Base-by-base conservation (phyloP, 2,329 filamentous ascomycete genomes). In the Tolypocladium album region DNA sequence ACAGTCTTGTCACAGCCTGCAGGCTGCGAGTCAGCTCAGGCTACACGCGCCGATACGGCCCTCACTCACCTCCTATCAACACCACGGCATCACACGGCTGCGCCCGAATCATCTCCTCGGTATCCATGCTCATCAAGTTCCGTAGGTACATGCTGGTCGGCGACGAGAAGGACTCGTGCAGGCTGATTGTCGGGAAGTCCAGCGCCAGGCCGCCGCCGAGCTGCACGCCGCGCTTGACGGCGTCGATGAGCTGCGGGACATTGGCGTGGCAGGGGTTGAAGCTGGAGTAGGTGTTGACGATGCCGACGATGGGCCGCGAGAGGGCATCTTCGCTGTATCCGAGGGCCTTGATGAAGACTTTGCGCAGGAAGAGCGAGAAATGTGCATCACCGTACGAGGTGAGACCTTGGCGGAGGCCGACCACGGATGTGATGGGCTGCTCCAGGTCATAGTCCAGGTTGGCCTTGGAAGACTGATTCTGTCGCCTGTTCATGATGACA, bases 101-200 rank as follows among this genome's bases (percentile, higher is more conserved):
- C 0, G 87, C 87, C 52, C 77, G 76, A 58, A 90, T 85, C 88
- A 90, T 90, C 74, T 90, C 88, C 70, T 90, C 88, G 0, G 88
- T 90, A 67, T 90, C 88, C 85, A 90, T 89, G 64, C 84, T 87
- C 88, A 91, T 90, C 60, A 90, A 67, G 64, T 90, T 90, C 39
- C 88, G 73, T 56, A 90, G 68, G 59, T 85, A 90, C 88, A 91
- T 90, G 73, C 87, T 89, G 5, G 88, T 90, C 2, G 88, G 88
- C 53, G 80, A 76, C 0, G 87, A 79, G 68, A 91, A 90, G 3
- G 78, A 81, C 76, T 90, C 88, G 64, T 88, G 84, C 0, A 90
- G 68, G 63, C 84, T 88, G 59, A 91, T 89, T 0, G 88, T 90
- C 0, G 88, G 88, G 64, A 90, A 90, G 43, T 90, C 87, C 27